phyloP scores from a whole-genome alignment of 108 stramenopile species.

The Epithemia pelagica region DNA sequence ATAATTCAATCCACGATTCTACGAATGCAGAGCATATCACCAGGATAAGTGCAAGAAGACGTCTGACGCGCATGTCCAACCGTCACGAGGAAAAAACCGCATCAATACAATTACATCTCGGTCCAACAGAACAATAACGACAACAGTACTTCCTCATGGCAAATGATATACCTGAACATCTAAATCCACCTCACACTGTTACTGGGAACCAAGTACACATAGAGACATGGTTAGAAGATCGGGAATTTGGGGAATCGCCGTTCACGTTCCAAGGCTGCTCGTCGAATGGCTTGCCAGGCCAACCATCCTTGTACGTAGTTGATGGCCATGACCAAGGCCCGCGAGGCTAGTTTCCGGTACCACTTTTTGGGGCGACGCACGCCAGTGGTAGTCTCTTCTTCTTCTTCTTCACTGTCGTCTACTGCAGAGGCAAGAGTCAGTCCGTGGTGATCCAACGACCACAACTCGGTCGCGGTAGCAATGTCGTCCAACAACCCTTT shows the following conservation, averaged over 20 bases:
- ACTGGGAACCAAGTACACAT: too few relatives aligned
- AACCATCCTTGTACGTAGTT: conserved; percentile 86
- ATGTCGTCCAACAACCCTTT: conserved; percentile 69
- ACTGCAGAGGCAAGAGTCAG: not conserved
- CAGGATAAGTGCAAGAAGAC: too few relatives aligned
- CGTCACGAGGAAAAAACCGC: too few relatives aligned
- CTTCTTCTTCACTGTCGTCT: conserved; percentile 14
- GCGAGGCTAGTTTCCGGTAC: conserved; percentile 65
- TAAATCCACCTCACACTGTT: too few relatives aligned
- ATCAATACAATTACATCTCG: too few relatives aligned
- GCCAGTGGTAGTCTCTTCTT: conserved; percentile 4
- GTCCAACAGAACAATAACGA: too few relatives aligned
- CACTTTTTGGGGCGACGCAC: conserved; percentile 27
- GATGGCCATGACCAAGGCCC: conserved; percentile 59
- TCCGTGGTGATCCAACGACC: not conserved
- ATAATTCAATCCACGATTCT: too few relatives aligned
- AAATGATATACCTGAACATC: too few relatives aligned
- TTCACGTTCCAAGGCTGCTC: conserved; percentile 69
- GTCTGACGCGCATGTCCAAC: too few relatives aligned
- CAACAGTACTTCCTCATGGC: too few relatives aligned
- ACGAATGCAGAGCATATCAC: too few relatives aligned
- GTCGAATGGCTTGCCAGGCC: conserved; percentile 61
- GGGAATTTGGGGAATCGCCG: conserved; percentile 82
- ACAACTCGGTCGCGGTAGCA: conserved; percentile 45
- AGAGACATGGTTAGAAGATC: conserved; percentile 74